These are phyloP conservation scores for Pseudogymnoascus sp. DNA, from an alignment of 2,329 filamentous ascomycete genomes.

Conservation along the genomic window DNA sequence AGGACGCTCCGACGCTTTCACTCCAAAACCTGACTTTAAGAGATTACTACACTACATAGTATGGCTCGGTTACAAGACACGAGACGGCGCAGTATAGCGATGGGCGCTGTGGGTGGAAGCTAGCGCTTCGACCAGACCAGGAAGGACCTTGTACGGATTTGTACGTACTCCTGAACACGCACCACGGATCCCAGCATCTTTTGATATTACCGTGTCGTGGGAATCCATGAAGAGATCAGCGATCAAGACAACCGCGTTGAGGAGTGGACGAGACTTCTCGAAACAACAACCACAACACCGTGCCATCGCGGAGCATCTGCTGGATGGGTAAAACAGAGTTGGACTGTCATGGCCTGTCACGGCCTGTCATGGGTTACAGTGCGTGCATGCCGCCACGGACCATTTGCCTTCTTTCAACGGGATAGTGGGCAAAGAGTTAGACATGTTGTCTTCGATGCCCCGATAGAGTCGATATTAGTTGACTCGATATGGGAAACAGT, in stretches of 20 bases:
- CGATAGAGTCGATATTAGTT: slow-evolving; percentile 5
- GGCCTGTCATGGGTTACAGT: not conserved
- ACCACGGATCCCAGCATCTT: not conserved
- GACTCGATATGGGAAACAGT: not conserved
- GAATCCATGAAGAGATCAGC: slow-evolving; percentile 4
- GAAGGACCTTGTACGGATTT: slow-evolving; percentile 4
- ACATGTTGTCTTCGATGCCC: not conserved
- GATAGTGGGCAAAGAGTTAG: not conserved
- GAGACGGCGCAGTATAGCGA: not conserved
- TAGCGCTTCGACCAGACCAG: not conserved
- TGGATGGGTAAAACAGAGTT: slow-evolving; percentile 1
- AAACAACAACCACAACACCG: slow-evolving; percentile 1
- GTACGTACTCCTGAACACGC: not conserved
- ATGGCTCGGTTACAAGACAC: not conserved
- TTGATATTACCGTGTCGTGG: slow-evolving; percentile 3
- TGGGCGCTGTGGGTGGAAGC: not conserved
- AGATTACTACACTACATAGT: not conserved
- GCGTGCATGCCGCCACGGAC: not conserved
- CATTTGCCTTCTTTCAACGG: slow-evolving; percentile 2
- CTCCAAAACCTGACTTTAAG: not conserved
- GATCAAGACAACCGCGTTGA: slow-evolving; percentile 4
- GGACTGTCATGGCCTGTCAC: too few relatives aligned
- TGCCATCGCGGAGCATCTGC: not conserved
- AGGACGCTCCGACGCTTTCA: not conserved
- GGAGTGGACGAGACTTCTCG: slow-evolving; percentile 1